Percentiles rank a stretch among this genome's conserved stretches.
phyloP scores from a whole-genome alignment of 2,329 filamentous ascomycete species.

The Ceratocystis destructans region DNA sequence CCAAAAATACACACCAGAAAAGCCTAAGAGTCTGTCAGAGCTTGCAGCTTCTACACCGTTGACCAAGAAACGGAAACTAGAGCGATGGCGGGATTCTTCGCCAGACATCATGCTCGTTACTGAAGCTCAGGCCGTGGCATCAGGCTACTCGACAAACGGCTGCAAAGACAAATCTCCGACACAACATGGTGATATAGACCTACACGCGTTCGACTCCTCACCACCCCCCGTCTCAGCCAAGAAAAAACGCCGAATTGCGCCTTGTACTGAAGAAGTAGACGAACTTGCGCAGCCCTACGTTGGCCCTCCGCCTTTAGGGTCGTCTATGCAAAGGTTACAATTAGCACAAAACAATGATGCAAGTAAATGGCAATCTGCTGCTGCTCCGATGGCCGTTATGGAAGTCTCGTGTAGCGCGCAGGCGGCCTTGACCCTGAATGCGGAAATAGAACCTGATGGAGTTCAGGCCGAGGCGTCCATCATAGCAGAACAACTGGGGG shows the following conservation, averaged over 20 bases:
- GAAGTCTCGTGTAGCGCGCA: conserved; percentile 20
- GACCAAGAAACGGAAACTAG: conserved; percentile 2
- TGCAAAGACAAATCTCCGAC: not conserved
- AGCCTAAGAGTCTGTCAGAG: not conserved
- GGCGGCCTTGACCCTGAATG: not conserved
- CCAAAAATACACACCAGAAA: not conserved
- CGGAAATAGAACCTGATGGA: not conserved
- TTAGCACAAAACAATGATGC: not conserved
- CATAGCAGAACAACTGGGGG: not conserved
- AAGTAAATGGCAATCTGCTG: not conserved
- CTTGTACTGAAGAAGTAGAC: not conserved
- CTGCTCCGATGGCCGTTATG: conserved; percentile 18
- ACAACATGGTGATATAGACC: not conserved
- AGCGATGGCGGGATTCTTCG: not conserved
- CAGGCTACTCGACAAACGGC: not conserved
- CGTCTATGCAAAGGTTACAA: not conserved
- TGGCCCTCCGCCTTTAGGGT: not conserved
- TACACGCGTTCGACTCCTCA: not conserved
- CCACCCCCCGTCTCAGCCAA: not conserved
- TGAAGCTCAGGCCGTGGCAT: not conserved
- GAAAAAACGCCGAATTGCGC: not conserved
- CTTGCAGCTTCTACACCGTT: not conserved
- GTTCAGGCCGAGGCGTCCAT: not conserved
- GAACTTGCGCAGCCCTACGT: not conserved
- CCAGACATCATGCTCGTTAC: conserved; percentile 3